A percentile compares a stretch with the other conserved stretches of the same genome.
These are phyloP conservation scores for Plantago coronopus DNA, from an alignment of 305 asterid species.

Conservation along the genomic window DNA sequence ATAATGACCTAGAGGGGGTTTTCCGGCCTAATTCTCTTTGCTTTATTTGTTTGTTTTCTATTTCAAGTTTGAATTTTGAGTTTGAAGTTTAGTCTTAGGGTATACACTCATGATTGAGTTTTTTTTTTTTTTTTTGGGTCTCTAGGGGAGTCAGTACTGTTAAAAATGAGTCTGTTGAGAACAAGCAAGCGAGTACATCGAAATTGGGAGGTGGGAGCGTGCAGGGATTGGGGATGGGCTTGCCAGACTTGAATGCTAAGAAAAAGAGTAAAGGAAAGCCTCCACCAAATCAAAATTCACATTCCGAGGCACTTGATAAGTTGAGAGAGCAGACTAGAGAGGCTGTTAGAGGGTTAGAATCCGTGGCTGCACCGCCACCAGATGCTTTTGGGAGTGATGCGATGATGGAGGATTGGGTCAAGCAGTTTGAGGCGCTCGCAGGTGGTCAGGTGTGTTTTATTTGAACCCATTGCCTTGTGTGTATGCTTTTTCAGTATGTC, in stretches of 20 bases:
- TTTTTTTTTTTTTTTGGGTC: slow-evolving; percentile 14
- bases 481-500: slow-evolving; percentile 4
- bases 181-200: slow-evolving; percentile 42
- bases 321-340: slow-evolving; percentile 87
- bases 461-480: slow-evolving; percentile 11
- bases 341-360: slow-evolving; percentile 84
- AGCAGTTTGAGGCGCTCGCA: slow-evolving; percentile 96
- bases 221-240: slow-evolving; percentile 88
- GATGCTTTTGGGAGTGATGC: slow-evolving; percentile 65
- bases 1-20: too few species aligned
- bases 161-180: slow-evolving; percentile 31
- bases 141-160: slow-evolving; percentile 38
- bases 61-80: background rate
- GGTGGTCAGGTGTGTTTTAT: slow-evolving; percentile 70
- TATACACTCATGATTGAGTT: background rate
- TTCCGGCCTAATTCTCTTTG: too few species aligned
- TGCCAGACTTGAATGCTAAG: slow-evolving; percentile 87
- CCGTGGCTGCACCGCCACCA: slow-evolving; percentile 51
- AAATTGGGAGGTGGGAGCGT: slow-evolving; percentile 39
- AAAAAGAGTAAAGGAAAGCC: slow-evolving; percentile 81
- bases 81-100: too few species aligned
- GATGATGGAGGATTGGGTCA: slow-evolving; percentile 91
- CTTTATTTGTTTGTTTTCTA: background rate
- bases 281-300: slow-evolving; percentile 51
- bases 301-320: slow-evolving; percentile 90